Base-by-base conservation (phyloP, 78 protist species). In the Isochrysis galbana region DNA sequence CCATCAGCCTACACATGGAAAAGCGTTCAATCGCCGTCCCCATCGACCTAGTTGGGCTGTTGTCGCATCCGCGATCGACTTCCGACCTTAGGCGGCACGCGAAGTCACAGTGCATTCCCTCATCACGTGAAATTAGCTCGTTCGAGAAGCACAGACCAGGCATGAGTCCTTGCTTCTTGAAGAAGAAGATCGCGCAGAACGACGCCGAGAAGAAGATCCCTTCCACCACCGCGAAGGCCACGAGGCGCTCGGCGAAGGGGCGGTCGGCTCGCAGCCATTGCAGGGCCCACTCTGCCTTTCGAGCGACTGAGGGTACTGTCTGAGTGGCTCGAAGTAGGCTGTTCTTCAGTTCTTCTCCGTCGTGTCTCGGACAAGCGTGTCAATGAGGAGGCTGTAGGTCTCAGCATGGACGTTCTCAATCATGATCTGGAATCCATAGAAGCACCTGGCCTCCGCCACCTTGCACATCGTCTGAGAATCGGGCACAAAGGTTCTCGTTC, bases 221-320 rank as follows among this genome's bases (percentile, higher is more conserved):
- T n/a, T n/a, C n/a, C n/a, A n/a, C n/a, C n/a, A n/a, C 97, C 14
- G 99, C 99, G 89, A 98, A 98, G 39, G 99, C 99, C 1, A 98
- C 98, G 80, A 98, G 89, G 82, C 99, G 97, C 93, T 95, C 96
- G 4, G 97, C 99, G 93, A 98, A 98, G 23, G 96, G 44, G 34
- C 39, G 39, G 77, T 69, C 23, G 39, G 77, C 21, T 25, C 32
- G 42, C 86, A 98, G 98, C 99, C 99, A 98, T 69, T 87, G 70
- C 77, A 98, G 22, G 3, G 99, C 99, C 99, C 99, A 74, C 45
- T 98, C 95, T 2, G 99, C 99, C 97, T 98, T 98, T 93, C 93
- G 92, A 94, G 69, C 67, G 44, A 98, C 97, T 91, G 96, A 95
- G 7, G 99, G 99, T 4, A 98, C 61, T 48, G 94, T 95, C 80